Evolutionary conservation across 148 eudicot species (phyloP).

Genomic region (Dianthus caryophyllus): DNA sequence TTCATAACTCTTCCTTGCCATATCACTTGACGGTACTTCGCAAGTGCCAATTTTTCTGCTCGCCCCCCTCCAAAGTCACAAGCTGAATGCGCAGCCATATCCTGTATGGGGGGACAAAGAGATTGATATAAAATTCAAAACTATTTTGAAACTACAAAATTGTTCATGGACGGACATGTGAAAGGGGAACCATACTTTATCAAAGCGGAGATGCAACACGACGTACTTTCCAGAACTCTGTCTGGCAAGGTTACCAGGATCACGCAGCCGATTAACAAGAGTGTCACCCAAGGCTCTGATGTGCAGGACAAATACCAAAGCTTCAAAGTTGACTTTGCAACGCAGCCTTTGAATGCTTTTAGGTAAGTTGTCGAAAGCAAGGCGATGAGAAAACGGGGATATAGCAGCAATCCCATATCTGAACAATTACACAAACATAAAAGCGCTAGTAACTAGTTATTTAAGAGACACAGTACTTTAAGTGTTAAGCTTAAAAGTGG

Average conservation of each 20-base stretch:
- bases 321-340: slow-evolving; percentile 90
- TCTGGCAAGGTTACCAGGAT: slow-evolving; percentile 33
- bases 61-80: slow-evolving; percentile 98
- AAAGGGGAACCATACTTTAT: slow-evolving; percentile 50
- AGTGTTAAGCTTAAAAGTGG: neutral
- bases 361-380: slow-evolving; percentile 84
- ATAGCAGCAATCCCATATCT: slow-evolving; percentile 92
- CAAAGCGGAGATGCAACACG: slow-evolving; percentile 96
- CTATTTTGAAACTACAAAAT: neutral
- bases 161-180: neutral
- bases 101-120: slow-evolving; percentile 40
- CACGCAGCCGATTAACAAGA: slow-evolving; percentile 59
- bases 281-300: slow-evolving; percentile 65
- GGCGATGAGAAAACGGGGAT: slow-evolving; percentile 92
- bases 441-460: neutral
- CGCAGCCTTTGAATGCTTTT: slow-evolving; percentile 72
- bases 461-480: neutral
- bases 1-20: slow-evolving; percentile 98
- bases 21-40: slow-evolving; percentile 81
- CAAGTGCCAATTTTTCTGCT: slow-evolving; percentile 91
- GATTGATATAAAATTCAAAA: neutral
- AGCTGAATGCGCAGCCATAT: slow-evolving; percentile 99
- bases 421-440: slow-evolving; percentile 16
- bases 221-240: slow-evolving; percentile 65
- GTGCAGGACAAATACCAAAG: slow-evolving; percentile 77